Percentiles rank a stretch among this genome's conserved stretches.
These are phyloP conservation scores for Xylaria sp. DNA, from an alignment of 2,329 filamentous ascomycete genomes.

Conservation along the genomic window DNA sequence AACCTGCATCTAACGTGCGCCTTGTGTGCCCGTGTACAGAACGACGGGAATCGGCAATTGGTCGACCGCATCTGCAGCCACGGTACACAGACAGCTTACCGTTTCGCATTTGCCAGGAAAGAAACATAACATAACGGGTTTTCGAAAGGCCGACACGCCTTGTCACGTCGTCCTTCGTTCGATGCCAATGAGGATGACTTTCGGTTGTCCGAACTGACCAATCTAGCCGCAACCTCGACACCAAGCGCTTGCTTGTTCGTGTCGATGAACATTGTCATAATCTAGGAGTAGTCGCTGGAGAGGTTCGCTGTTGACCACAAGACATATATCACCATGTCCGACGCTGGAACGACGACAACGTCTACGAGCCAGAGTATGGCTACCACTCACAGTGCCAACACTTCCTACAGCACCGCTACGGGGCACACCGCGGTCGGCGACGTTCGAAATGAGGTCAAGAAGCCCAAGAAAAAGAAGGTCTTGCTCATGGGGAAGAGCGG, in stretches of 20 bases:
- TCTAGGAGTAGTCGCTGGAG: slow-evolving; percentile 33
- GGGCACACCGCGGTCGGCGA: slow-evolving; percentile 40
- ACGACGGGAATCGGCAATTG: no score
- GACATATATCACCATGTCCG: slow-evolving; percentile 33
- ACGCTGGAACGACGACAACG: slow-evolving; percentile 33
- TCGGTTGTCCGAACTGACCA: slow-evolving; percentile 9
- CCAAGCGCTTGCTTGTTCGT: not conserved
- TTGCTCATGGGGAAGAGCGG: slow-evolving; percentile 94
- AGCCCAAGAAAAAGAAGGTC: slow-evolving; percentile 85
- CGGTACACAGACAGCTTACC: no score
- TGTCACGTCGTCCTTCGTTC: not conserved
- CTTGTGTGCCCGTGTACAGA: no score
- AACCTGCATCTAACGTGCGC: not conserved
- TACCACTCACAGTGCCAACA: not conserved
- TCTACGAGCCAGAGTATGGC: slow-evolving; percentile 31
- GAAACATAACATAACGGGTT: not conserved
- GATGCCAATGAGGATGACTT: slow-evolving; percentile 10
- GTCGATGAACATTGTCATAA: not conserved
- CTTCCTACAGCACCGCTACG: no score
- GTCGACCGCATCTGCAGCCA: no score
- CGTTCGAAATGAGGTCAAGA: slow-evolving; percentile 60
- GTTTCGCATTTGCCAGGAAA: no score
- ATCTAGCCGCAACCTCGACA: not conserved
- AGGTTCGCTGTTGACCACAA: not conserved
- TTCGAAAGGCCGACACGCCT: not conserved